Conservation (phyloP, 768 basidiomycete species). For the Mycena indigotica region DNA sequence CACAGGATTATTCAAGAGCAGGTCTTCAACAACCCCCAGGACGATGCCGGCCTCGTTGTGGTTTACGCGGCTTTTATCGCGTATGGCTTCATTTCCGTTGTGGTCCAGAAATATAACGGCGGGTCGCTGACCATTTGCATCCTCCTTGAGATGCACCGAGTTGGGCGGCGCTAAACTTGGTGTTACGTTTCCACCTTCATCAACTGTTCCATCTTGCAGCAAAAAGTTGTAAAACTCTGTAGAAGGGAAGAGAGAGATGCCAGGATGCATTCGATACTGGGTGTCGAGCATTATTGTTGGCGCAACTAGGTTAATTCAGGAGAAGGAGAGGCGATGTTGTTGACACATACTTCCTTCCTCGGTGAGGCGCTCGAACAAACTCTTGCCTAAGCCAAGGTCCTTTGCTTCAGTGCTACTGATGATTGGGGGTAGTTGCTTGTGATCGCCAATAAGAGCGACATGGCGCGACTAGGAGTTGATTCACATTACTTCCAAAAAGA, state of each 20-base stretch:
- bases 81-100: slow-evolving; percentile 62
- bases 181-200: slow-evolving; percentile 47
- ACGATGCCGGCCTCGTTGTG: slow-evolving; percentile 77
- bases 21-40: slow-evolving; percentile 78
- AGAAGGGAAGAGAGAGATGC: slow-evolving; percentile 85
- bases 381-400: slow-evolving; percentile 70
- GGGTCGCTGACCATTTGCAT: slow-evolving; percentile 46
- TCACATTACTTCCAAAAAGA: slow-evolving; percentile 1
- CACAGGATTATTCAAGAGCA: slow-evolving; percentile 74
- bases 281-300: slow-evolving; percentile 90
- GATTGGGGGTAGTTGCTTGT: slow-evolving; percentile 92
- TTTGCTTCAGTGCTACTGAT: slow-evolving; percentile 78
- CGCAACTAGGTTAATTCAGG: slow-evolving; percentile 50
- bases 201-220: slow-evolving; percentile 76
- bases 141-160: slow-evolving; percentile 51
- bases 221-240: slow-evolving; percentile 76
- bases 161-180: slow-evolving; percentile 61
- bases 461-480: slow-evolving; percentile 63
- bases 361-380: slow-evolving; percentile 89
- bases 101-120: slow-evolving; percentile 87
- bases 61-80: slow-evolving; percentile 77
- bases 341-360: slow-evolving; percentile 70
- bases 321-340: not conserved
- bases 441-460: slow-evolving; percentile 91
- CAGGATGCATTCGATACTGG: slow-evolving; percentile 97